Percentiles rank a stretch among this genome's conserved stretches.
phyloP scores from a whole-genome alignment of 2,329 filamentous ascomycete species.

The Penicillium sp. region DNA sequence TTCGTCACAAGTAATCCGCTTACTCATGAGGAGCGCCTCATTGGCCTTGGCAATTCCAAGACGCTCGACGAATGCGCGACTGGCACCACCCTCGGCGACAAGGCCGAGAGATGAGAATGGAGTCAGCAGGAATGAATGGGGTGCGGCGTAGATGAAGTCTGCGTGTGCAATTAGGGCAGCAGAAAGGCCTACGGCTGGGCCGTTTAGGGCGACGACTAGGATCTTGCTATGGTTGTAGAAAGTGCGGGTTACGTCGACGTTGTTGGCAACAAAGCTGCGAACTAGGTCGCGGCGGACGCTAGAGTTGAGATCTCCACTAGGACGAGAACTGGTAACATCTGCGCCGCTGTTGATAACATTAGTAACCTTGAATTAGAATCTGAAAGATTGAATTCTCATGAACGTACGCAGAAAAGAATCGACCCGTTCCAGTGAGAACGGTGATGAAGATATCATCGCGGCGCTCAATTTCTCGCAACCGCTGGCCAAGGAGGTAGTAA shows the following conservation, averaged over 20 bases:
- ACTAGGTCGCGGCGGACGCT: conserved; percentile 60
- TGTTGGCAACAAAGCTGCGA: conserved; percentile 72
- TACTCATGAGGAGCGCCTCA: conserved; percentile 90
- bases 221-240: conserved; percentile 95
- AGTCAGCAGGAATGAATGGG: conserved; percentile 79
- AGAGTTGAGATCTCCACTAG: conserved; percentile 41
- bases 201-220: conserved; percentile 86
- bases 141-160: conserved; percentile 88
- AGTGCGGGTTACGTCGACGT: conserved; percentile 83
- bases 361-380: neutral
- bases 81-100: conserved; percentile 83
- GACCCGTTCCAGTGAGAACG: conserved; percentile 75
- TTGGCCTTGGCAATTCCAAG: conserved; percentile 80
- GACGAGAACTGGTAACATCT: conserved; percentile 63
- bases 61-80: conserved; percentile 72
- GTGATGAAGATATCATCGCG: conserved; percentile 82
- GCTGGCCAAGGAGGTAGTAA: conserved; percentile 74
- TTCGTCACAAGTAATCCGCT: conserved; percentile 69
- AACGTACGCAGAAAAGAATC: conserved; percentile 80
- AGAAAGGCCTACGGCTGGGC: conserved; percentile 82
- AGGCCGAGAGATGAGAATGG: conserved; percentile 89
- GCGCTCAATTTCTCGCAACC: conserved; percentile 72
- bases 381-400: neutral
- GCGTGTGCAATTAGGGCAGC: conserved; percentile 79
- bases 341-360: conserved; percentile 61